Percentiles rank a stretch among this genome's conserved stretches.
phyloP scores from a whole-genome alignment of 1,284 basidiomycete species.

The Sanghuangporus sanghuang region DNA sequence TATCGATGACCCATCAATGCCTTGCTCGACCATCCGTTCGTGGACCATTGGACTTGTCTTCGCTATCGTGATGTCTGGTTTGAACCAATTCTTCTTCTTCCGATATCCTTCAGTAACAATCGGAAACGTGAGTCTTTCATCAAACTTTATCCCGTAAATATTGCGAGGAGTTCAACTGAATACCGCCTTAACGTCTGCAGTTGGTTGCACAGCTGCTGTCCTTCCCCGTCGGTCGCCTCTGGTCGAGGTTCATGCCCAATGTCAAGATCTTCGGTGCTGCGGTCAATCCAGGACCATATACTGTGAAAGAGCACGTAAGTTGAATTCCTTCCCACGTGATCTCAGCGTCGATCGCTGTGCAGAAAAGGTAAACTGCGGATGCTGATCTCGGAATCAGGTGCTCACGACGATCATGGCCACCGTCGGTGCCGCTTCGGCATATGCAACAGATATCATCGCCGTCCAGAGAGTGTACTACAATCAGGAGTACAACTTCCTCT shows the following conservation, averaged over 20 bases:
- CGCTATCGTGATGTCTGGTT: slow-evolving; percentile 45
- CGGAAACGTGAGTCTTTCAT: slow-evolving; percentile 28
- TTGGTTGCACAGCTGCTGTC: slow-evolving; percentile 50
- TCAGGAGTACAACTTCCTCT: slow-evolving; percentile 60
- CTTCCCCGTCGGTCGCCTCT: slow-evolving; percentile 52
- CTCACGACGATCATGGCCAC: slow-evolving; percentile 30
- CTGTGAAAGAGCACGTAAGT: slow-evolving; percentile 65
- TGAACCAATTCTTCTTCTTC: slow-evolving; percentile 56
- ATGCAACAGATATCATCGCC: slow-evolving; percentile 66
- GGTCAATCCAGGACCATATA: slow-evolving; percentile 72
- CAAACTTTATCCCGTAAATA: not conserved
- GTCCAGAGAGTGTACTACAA: slow-evolving; percentile 70
- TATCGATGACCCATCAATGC: slow-evolving; percentile 30
- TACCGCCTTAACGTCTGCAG: slow-evolving; percentile 21
- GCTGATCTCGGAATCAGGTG: slow-evolving; percentile 2
- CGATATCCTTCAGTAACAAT: slow-evolving; percentile 46
- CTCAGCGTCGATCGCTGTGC: not conserved
- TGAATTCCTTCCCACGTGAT: not conserved
- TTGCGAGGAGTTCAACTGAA: not conserved
- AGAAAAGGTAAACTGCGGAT: slow-evolving; percentile 8
- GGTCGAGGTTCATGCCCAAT: slow-evolving; percentile 46
- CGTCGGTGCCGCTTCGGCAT: slow-evolving; percentile 28
- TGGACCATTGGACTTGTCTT: slow-evolving; percentile 41
- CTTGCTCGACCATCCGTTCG: slow-evolving; percentile 32
- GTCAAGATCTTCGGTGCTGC: slow-evolving; percentile 41